Evolutionary conservation across 352 stramenopile genomes (phyloP).

Genomic region (Thalassiosira hispida): DNA sequence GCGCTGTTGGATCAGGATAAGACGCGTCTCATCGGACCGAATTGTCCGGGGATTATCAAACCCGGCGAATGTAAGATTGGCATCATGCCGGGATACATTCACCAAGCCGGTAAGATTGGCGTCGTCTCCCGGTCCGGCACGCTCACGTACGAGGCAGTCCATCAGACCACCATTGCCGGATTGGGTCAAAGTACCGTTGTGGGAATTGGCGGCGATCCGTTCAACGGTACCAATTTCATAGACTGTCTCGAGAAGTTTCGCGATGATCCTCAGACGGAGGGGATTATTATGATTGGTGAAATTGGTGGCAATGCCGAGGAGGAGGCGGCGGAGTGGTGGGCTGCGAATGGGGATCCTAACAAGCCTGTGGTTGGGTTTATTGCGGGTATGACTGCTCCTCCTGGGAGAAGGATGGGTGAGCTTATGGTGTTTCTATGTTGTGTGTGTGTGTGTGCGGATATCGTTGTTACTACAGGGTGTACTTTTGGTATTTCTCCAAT

Average conservation of each 20-base stretch:
- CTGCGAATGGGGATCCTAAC: slow-evolving; percentile 95
- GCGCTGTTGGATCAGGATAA: slow-evolving; percentile 91
- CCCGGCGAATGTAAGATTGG: slow-evolving; percentile 99
- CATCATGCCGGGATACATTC: slow-evolving; percentile 99
- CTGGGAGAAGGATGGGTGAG: slow-evolving; percentile 94
- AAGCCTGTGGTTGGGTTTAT: slow-evolving; percentile 99
- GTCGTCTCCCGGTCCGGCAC: slow-evolving; percentile 98
- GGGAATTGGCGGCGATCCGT: slow-evolving; percentile 99
- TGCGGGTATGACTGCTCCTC: slow-evolving; percentile 97
- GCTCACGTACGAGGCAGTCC: slow-evolving; percentile 98
- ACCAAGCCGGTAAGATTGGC: slow-evolving; percentile 97
- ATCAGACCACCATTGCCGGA: slow-evolving; percentile 95
- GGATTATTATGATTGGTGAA: slow-evolving; percentile 99
- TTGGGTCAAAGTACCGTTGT: slow-evolving; percentile 99
- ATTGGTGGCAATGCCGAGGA: slow-evolving; percentile 98
- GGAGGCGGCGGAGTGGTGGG: slow-evolving; percentile 98
- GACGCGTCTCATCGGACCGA: slow-evolving; percentile 98
- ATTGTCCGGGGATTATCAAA: slow-evolving; percentile 99
- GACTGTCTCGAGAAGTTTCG: slow-evolving; percentile 99
- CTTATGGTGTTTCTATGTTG: slow-evolving; percentile 5
- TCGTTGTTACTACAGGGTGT: not conserved
- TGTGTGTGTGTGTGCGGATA: not conserved
- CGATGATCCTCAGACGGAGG: slow-evolving; percentile 97
- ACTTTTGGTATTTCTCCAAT: no score
- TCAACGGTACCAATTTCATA: slow-evolving; percentile 99